These are phyloP conservation scores for Pyrrhoderma noxium DNA, from an alignment of 1,284 basidiomycete species.

Conservation along the genomic window DNA sequence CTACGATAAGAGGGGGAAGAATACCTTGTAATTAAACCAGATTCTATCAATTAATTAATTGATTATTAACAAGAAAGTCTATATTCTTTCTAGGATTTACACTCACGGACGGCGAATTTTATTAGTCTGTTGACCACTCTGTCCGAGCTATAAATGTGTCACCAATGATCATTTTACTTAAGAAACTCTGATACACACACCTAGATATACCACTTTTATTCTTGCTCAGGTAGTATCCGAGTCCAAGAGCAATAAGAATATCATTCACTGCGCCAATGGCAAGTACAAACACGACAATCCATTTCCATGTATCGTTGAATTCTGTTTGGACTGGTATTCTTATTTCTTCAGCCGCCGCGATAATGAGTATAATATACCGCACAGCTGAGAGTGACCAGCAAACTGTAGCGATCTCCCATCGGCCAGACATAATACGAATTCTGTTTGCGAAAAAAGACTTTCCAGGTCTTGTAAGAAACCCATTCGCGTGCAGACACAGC, in stretches of 20 bases:
- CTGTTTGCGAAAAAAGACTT: constrained; percentile 2
- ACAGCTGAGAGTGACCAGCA: neutral
- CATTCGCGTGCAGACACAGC: neutral
- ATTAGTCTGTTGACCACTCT: constrained; percentile 1
- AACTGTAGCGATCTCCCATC: constrained; percentile 1
- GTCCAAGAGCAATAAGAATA: constrained; percentile 1
- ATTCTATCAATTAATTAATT: neutral
- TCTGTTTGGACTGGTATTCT: neutral
- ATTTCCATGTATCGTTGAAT: neutral
- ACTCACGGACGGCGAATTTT: constrained; percentile 5
- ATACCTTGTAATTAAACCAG: constrained; percentile 3
- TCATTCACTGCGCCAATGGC: constrained; percentile 3
- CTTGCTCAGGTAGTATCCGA: neutral
- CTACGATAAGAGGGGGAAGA: neutral
- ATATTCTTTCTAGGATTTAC: neutral
- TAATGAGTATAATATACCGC: neutral
- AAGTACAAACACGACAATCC: neutral
- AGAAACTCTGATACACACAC: neutral
- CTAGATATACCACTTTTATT: neutral
- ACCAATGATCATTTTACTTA: neutral
- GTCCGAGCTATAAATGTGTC: neutral
- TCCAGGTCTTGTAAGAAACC: neutral
- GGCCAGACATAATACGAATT: constrained; percentile 5
- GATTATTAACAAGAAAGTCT: neutral
- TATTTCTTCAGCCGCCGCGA: constrained; percentile 1